Percentiles rank a stretch among this genome's conserved stretches.
Conservation (phyloP, 163 green algal genomes). For the Botryococcus braunii region DNA sequence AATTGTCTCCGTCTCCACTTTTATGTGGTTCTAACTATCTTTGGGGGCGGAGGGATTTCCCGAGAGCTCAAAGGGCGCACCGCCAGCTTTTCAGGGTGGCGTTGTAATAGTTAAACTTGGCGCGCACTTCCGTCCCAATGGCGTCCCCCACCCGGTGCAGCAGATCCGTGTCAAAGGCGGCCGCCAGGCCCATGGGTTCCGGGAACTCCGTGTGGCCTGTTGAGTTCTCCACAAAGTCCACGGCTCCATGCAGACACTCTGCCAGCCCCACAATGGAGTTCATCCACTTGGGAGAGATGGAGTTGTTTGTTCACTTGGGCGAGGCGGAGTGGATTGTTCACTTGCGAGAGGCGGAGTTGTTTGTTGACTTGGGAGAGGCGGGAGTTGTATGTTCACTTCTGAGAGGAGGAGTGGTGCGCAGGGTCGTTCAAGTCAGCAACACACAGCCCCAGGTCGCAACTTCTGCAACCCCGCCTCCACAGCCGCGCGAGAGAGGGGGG, state of each 20-base stretch:
- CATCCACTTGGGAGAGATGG: too few relatives aligned
- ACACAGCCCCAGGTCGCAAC: too few relatives aligned
- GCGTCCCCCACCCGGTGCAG: constrained; percentile 12
- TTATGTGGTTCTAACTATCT: neutral
- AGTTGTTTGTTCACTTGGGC: too few relatives aligned
- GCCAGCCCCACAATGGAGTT: too few relatives aligned
- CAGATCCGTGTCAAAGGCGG: constrained; percentile 26
- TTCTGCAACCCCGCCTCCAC: too few relatives aligned
- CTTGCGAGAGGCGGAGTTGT: too few relatives aligned
- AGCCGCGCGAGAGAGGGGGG: too few relatives aligned
- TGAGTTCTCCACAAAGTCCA: constrained; percentile 1
- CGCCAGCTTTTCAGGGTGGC: neutral
- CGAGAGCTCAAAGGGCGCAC: neutral
- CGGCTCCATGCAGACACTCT: constrained; percentile 38
- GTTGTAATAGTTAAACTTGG: constrained; percentile 28
- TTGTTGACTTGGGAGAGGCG: too few relatives aligned
- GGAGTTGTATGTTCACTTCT: too few relatives aligned
- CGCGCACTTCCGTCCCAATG: constrained; percentile 35
- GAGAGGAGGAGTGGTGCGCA: too few relatives aligned
- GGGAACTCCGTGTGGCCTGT: constrained; percentile 31
- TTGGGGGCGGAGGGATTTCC: neutral
- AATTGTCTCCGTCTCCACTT: neutral
- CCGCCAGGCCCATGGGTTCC: constrained; percentile 32
- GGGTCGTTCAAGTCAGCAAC: too few relatives aligned
- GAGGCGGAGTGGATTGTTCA: too few relatives aligned